phyloP scores from a whole-genome alignment of 805 yeast genomes.

The Wickerhamiella shivajii region DNA sequence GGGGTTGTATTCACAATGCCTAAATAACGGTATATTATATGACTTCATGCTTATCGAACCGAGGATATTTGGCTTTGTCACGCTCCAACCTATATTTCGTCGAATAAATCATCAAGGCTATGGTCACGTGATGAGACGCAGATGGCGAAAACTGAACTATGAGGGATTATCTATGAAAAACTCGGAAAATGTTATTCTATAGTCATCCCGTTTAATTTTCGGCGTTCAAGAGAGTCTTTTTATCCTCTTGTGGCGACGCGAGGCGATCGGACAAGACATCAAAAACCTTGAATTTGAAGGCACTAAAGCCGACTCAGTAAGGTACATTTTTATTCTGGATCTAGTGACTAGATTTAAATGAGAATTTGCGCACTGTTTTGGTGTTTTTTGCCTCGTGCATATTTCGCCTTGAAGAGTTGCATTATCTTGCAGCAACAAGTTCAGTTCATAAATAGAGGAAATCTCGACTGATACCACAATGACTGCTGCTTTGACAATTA shows the following conservation, averaged over 20 bases:
- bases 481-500: constrained; percentile 20
- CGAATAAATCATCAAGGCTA: neutral
- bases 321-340: neutral
- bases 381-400: neutral
- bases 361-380: neutral
- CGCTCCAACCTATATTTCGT: too few species aligned
- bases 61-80: neutral
- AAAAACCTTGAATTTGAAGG: neutral
- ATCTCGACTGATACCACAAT: constrained; percentile 1
- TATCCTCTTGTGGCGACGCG: neutral
- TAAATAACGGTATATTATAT: neutral
- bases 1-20: neutral
- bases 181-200: too few species aligned
- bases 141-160: neutral
- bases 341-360: neutral
- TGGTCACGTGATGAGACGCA: constrained; percentile 10
- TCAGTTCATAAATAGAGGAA: neutral
- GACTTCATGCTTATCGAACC: neutral
- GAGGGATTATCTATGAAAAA: neutral
- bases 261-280: neutral
- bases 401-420: neutral
- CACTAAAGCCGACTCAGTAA: neutral
- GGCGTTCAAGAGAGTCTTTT: neutral
- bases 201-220: too few species aligned
- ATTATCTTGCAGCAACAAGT: neutral